A percentile compares a stretch with the other conserved stretches of the same genome.
These are phyloP conservation scores for Aspergillus sp. DNA, from an alignment of 2,329 filamentous ascomycete genomes.

Conservation along the genomic window DNA sequence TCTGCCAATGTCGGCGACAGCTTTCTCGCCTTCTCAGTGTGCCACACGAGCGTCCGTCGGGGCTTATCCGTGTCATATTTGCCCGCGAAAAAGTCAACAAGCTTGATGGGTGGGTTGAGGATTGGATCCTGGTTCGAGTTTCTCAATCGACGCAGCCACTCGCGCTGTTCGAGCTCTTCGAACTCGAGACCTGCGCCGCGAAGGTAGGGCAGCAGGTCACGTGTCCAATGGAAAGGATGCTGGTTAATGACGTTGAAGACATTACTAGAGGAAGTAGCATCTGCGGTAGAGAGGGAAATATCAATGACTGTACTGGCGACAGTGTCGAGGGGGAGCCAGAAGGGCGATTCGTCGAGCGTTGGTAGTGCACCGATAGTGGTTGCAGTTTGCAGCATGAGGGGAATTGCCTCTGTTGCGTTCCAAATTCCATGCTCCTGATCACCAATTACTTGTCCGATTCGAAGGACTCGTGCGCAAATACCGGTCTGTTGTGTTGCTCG, in stretches of 20 bases:
- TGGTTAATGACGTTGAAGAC: conserved; percentile 54
- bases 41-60: conserved; percentile 8
- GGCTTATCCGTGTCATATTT: conserved; percentile 42
- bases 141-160: conserved; percentile 34
- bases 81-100: conserved; percentile 49
- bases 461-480: conserved; percentile 21
- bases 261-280: background rate
- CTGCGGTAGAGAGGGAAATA: conserved; percentile 18
- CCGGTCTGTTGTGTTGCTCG: conserved; percentile 14
- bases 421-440: conserved; percentile 20
- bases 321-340: conserved; percentile 43
- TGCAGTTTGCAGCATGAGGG: conserved; percentile 47
- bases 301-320: conserved; percentile 34
- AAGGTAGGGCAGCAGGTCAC: conserved; percentile 50
- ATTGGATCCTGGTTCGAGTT: conserved; percentile 45
- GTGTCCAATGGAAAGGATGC: conserved; percentile 46
- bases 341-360: conserved; percentile 38
- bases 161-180: conserved; percentile 16
- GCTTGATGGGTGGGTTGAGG: conserved; percentile 49
- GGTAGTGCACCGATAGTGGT: conserved; percentile 43
- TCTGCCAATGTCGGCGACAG: conserved; percentile 9
- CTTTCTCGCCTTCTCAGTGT: conserved; percentile 12
- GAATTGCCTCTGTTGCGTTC: conserved; percentile 38
- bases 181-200: conserved; percentile 41
- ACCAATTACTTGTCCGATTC: conserved; percentile 32